Conservation (phyloP, 306 rosid genomes). For the Coriaria nepalensis region DNA sequence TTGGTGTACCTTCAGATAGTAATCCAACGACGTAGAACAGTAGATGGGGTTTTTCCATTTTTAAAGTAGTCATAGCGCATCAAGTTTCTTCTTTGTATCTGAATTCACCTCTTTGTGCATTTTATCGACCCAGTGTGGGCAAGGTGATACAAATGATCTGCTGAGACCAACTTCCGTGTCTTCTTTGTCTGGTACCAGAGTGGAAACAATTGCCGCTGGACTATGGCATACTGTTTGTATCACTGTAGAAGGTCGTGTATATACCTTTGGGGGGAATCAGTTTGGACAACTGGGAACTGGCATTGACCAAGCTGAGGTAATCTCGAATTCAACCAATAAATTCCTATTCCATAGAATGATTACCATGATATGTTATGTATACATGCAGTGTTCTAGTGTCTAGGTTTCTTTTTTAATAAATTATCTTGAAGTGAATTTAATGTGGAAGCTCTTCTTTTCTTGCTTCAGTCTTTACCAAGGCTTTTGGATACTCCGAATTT, state of each 20-base stretch:
- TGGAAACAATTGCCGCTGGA: constrained; percentile 59
- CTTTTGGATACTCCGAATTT: constrained; percentile 53
- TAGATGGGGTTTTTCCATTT: no score
- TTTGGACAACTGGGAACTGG: constrained; percentile 89
- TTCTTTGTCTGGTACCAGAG: constrained; percentile 40
- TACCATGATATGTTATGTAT: no score
- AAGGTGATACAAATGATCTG: constrained; percentile 62
- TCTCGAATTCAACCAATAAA: neutral
- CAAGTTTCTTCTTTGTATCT: neutral
- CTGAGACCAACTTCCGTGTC: constrained; percentile 53
- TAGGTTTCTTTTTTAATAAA: no score
- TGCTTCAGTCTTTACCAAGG: constrained; percentile 53
- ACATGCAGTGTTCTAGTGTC: no score
- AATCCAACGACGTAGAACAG: no score
- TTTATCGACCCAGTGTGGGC: constrained; percentile 50
- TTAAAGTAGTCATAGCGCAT: no score
- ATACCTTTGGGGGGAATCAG: constrained; percentile 84
- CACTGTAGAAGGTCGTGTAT: constrained; percentile 46
- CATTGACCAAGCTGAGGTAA: constrained; percentile 64
- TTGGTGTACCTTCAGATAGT: no score
- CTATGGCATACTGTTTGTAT: constrained; percentile 82
- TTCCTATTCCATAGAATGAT: no score
- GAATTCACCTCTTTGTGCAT: neutral
- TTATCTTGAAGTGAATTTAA: no score
- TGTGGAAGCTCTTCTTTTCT: neutral